Evolutionary conservation across 495 filamentous ascomycete genomes (phyloP).

Genomic region (Cudoniella acicularis): DNA sequence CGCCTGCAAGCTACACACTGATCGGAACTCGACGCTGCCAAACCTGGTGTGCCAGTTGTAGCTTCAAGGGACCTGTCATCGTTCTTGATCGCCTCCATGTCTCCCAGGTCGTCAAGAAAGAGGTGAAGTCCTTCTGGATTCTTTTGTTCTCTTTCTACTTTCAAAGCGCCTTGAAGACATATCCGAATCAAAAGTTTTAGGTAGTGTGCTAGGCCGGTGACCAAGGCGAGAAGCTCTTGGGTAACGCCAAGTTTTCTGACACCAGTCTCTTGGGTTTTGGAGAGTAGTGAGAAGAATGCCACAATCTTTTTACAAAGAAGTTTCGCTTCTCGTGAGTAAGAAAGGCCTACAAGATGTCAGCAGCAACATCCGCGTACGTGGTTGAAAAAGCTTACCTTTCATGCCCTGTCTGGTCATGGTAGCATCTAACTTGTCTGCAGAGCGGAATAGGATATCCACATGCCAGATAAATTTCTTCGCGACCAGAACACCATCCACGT

Average conservation of each 20-base stretch:
- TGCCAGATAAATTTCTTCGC: slow-evolving; percentile 97
- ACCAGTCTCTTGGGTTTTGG: slow-evolving; percentile 88
- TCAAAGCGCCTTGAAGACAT: slow-evolving; percentile 88
- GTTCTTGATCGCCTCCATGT: slow-evolving; percentile 67
- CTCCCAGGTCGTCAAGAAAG: slow-evolving; percentile 77
- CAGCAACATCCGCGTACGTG: slow-evolving; percentile 8
- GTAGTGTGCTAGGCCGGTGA: slow-evolving; percentile 96
- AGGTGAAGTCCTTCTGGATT: slow-evolving; percentile 68
- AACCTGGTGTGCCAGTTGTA: slow-evolving; percentile 63
- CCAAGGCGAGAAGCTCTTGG: slow-evolving; percentile 89
- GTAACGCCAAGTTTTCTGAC: slow-evolving; percentile 89
- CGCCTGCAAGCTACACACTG: slow-evolving; percentile 76
- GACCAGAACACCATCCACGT: slow-evolving; percentile 89
- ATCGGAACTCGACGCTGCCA: slow-evolving; percentile 78
- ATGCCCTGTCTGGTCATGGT: slow-evolving; percentile 64
- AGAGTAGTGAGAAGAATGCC: slow-evolving; percentile 90
- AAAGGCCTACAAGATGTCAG: slow-evolving; percentile 58
- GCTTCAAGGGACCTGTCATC: slow-evolving; percentile 70
- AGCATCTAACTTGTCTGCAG: slow-evolving; percentile 78
- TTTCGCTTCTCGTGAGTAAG: slow-evolving; percentile 92
- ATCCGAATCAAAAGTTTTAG: slow-evolving; percentile 97
- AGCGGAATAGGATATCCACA: slow-evolving; percentile 87
- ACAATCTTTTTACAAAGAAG: slow-evolving; percentile 99
- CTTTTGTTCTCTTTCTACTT: slow-evolving; percentile 79
- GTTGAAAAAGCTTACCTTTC: slow-evolving; percentile 54